Base-by-base conservation (phyloP, 2,329 filamentous ascomycete species). In the Emmonsiellopsis sp. region DNA sequence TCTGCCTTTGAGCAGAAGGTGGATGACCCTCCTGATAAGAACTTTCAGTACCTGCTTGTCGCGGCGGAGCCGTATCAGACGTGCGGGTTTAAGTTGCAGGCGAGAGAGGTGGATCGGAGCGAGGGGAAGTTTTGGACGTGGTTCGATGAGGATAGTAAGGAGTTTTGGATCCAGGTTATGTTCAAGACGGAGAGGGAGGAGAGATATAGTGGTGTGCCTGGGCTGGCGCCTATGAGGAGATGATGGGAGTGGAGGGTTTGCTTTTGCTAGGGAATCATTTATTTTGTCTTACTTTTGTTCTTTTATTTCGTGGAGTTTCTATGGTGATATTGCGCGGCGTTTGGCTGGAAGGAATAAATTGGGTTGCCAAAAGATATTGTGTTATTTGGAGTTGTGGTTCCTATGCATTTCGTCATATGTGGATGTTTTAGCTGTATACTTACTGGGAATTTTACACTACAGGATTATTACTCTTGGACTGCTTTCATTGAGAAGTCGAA, bases 121-220 rank as follows among this genome's bases (percentile, higher is more conserved):
- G 90, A 94, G 61, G 91, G 88, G 54, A 81, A 85, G 64, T 93
- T 91, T 71, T 98, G 92, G 80, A 86, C 83, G 52, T 97, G 91
- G 84, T 98, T 91, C 78, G 93, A 98, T 72, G 85, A 86, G 56
- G 93, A 98, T 70, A 84, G 86, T 58, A 95, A 94, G 78, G 92
- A 97, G 76, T 98, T 94, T 68, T 97, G 90, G 89, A 82, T 96
- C 41, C 93, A 97, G 77, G 81, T 98, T 60, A 87, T 97, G 78
- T 98, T 97, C 75, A 93, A 96, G 81, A 97, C 93, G 40, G 93
- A 98, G 77, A 83, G 93, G 59, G 93, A 97, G 73, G 92, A 96
- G 79, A 79, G 90, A 56, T 97, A 83, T 63, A 81, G 77, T 63
- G 81, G 81, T 62, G 83, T 85, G 43, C 83, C 83, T 37, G 83